phyloP scores from a whole-genome alignment of 2,329 filamentous ascomycete genomes.

The Plectosphaerella sp. region DNA sequence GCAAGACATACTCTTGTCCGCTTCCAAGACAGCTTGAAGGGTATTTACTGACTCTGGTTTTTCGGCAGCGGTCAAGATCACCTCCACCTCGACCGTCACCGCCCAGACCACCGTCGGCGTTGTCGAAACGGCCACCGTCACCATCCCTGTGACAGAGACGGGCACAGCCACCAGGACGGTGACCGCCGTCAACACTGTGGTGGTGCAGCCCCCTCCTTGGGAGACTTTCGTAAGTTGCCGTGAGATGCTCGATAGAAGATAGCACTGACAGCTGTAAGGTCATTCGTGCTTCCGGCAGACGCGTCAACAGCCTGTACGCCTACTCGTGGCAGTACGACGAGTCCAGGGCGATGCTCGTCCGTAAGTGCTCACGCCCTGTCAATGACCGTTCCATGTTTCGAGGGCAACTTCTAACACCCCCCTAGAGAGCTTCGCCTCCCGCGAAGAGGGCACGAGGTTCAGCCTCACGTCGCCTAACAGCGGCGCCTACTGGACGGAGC shows the following conservation, averaged over 20 bases:
- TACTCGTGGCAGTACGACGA: not conserved
- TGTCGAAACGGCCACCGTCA: constrained; percentile 2
- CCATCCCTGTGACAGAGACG: constrained; percentile 2
- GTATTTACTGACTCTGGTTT: no score
- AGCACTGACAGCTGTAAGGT: not conserved
- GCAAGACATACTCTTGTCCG: no score
- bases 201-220: not conserved
- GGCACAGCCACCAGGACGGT: not conserved
- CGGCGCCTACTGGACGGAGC: not conserved
- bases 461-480: not conserved
- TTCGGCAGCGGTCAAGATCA: constrained; percentile 24
- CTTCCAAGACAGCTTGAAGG: no score
- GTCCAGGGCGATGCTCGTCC: not conserved
- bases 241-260: constrained; percentile 38
- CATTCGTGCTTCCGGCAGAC: not conserved
- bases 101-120: constrained; percentile 1
- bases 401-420: not conserved
- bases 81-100: constrained; percentile 23
- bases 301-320: not conserved
- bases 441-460: not conserved
- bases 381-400: not conserved
- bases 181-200: constrained; percentile 1
- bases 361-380: not conserved
- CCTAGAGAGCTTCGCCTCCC: not conserved
- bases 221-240: constrained; percentile 29